Evolutionary conservation across 2,329 filamentous ascomycete genomes (phyloP).

Genomic region (Akanthomyces muscarius): DNA sequence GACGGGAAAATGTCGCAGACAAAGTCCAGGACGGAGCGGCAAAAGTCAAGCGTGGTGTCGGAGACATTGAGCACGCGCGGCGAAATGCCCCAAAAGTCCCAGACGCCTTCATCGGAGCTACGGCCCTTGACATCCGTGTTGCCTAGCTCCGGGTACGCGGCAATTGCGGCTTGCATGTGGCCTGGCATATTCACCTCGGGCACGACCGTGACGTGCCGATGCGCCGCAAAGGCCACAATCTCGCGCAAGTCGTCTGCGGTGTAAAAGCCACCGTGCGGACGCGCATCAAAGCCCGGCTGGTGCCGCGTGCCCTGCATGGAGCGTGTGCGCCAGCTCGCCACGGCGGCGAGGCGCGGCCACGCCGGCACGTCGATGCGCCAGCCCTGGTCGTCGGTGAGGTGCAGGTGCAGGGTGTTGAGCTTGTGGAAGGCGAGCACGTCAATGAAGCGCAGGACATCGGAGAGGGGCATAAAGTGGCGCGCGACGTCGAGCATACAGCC

Average conservation of each 20-base stretch:
- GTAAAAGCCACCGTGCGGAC: slow-evolving; percentile 21
- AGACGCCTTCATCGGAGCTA: slow-evolving; percentile 3
- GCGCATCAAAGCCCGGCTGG: slow-evolving; percentile 17
- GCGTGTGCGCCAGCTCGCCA: slow-evolving; percentile 19
- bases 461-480: slow-evolving; percentile 22
- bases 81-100: slow-evolving; percentile 22
- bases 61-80: slow-evolving; percentile 21
- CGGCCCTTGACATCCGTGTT: slow-evolving; percentile 18
- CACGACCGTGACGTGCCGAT: slow-evolving; percentile 21
- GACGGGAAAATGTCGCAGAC: slow-evolving; percentile 20
- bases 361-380: slow-evolving; percentile 19
- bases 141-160: slow-evolving; percentile 22
- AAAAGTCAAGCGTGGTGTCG: slow-evolving; percentile 20
- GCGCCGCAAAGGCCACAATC: slow-evolving; percentile 18
- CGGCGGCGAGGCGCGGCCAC: slow-evolving; percentile 19
- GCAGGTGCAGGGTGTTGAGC: slow-evolving; percentile 20
- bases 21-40: slow-evolving; percentile 19
- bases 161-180: slow-evolving; percentile 23
- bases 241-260: slow-evolving; percentile 18
- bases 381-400: slow-evolving; percentile 22
- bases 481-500: slow-evolving; percentile 23
- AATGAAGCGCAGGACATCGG: slow-evolving; percentile 21
- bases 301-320: slow-evolving; percentile 19
- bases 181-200: slow-evolving; percentile 23
- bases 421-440: slow-evolving; percentile 20